Evolutionary conservation across 164 flowering plant genomes (phyloP).

Genomic region (Kingdonia uniflora): DNA sequence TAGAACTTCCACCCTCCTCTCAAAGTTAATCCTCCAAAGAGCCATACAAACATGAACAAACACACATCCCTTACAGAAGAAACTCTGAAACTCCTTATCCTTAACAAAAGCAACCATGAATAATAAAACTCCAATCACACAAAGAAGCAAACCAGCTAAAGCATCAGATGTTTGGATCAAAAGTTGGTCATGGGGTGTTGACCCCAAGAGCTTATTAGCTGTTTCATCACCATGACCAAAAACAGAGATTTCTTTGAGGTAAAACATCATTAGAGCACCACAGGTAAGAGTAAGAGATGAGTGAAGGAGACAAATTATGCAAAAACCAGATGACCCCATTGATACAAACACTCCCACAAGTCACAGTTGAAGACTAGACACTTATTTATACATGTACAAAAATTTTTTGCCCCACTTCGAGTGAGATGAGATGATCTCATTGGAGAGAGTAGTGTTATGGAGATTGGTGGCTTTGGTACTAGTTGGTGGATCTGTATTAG

Average conservation of each 20-base stretch:
- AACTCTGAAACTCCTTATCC: constrained; percentile 52
- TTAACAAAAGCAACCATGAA: constrained; percentile 65
- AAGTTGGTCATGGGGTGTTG: constrained; percentile 67
- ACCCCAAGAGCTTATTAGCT: constrained; percentile 58
- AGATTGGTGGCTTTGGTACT: too few species aligned
- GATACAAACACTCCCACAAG: not conserved
- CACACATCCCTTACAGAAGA: constrained; percentile 62
- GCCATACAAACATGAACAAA: constrained; percentile 20
- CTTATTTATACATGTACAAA: too few species aligned
- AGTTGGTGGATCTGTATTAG: too few species aligned
- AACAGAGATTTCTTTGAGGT: constrained; percentile 40
- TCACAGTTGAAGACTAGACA: too few species aligned
- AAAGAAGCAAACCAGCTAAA: constrained; percentile 69
- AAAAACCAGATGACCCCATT: constrained; percentile 49
- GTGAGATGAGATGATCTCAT: too few species aligned
- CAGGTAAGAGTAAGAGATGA: constrained; percentile 45
- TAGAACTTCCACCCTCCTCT: constrained; percentile 32
- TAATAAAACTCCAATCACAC: constrained; percentile 44
- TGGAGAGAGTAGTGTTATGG: too few species aligned
- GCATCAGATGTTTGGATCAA: constrained; percentile 59
- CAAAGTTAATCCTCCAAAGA: constrained; percentile 68
- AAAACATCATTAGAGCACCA: constrained; percentile 73
- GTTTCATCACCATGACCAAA: constrained; percentile 53
- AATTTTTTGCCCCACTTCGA: too few species aligned
- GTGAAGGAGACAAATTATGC: constrained; percentile 51